These are phyloP conservation scores for Cutaneotrichosporon sp. DNA, from an alignment of 1,284 basidiomycete species.

Conservation along the genomic window DNA sequence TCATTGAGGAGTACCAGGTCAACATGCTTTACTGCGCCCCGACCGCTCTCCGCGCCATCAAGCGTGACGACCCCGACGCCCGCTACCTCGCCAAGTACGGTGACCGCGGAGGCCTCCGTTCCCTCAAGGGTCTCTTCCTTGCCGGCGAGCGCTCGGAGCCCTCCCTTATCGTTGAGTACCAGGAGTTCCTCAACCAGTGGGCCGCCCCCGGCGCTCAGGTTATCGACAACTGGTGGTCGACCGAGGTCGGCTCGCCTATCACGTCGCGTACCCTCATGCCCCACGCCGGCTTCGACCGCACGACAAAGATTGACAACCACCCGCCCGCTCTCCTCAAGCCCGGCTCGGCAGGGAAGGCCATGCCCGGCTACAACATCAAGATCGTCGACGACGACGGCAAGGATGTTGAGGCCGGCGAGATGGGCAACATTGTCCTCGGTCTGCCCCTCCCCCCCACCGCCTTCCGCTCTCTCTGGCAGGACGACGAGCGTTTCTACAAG, in stretches of 20 bases:
- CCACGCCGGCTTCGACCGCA: conserved; percentile 51
- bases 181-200: conserved; percentile 20
- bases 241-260: conserved; percentile 74
- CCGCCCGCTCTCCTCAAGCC: conserved; percentile 13
- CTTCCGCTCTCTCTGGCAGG: conserved; percentile 56
- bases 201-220: conserved; percentile 49
- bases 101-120: conserved; percentile 13
- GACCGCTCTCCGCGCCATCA: conserved; percentile 49
- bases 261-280: conserved; percentile 59
- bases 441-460: conserved; percentile 88
- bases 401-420: conserved; percentile 11
- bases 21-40: conserved; percentile 89
- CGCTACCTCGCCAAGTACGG: conserved; percentile 11
- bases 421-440: conserved; percentile 54
- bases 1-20: conserved; percentile 78
- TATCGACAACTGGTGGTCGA: conserved; percentile 92
- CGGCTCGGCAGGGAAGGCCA: conserved; percentile 20
- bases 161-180: conserved; percentile 18
- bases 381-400: conserved; percentile 23
- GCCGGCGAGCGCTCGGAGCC: conserved; percentile 24
- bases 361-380: conserved; percentile 21
- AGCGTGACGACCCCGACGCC: conserved; percentile 21
- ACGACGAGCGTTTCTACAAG: conserved; percentile 81
- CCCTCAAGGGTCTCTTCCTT: conserved; percentile 19
- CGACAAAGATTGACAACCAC: conserved; percentile 10